Percentiles rank a stretch among this genome's conserved stretches.
phyloP scores from a whole-genome alignment of 495 filamentous ascomycete species.

The Saxophila tyrrhenica region DNA sequence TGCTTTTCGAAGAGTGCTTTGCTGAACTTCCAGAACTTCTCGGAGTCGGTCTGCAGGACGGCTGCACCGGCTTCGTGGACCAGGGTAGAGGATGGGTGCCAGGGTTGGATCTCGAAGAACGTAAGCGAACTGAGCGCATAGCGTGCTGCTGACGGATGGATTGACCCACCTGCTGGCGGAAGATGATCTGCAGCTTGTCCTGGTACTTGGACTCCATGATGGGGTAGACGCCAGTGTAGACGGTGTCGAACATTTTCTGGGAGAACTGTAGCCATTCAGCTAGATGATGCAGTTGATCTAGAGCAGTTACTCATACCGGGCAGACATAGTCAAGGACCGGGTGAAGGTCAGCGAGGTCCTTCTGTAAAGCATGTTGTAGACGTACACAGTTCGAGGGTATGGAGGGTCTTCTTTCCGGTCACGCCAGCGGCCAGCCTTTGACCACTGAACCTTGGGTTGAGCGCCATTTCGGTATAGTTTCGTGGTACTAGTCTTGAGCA shows the following conservation, averaged over 20 bases:
- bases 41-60: slow-evolving; percentile 53
- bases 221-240: slow-evolving; percentile 50
- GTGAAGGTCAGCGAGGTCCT: background rate
- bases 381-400: slow-evolving; percentile 65
- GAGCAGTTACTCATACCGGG: slow-evolving; percentile 39
- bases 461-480: slow-evolving; percentile 44
- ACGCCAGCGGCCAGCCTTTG: slow-evolving; percentile 44
- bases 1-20: slow-evolving; percentile 59
- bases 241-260: slow-evolving; percentile 59
- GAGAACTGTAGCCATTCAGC: slow-evolving; percentile 35
- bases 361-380: background rate
- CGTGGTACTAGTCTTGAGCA: background rate
- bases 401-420: slow-evolving; percentile 38
- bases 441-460: slow-evolving; percentile 67
- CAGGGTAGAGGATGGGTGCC: slow-evolving; percentile 85
- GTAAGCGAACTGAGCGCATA: background rate
- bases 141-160: background rate
- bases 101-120: slow-evolving; percentile 49
- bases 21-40: slow-evolving; percentile 69
- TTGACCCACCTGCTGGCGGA: slow-evolving; percentile 56
- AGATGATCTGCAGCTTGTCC: slow-evolving; percentile 56
- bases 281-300: slow-evolving; percentile 6
- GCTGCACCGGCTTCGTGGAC: slow-evolving; percentile 78
- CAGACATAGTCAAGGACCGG: slow-evolving; percentile 76
- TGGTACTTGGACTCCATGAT: slow-evolving; percentile 44